phyloP scores from a whole-genome alignment of 805 yeast genomes.

The Sugiyamaella floridensis region DNA sequence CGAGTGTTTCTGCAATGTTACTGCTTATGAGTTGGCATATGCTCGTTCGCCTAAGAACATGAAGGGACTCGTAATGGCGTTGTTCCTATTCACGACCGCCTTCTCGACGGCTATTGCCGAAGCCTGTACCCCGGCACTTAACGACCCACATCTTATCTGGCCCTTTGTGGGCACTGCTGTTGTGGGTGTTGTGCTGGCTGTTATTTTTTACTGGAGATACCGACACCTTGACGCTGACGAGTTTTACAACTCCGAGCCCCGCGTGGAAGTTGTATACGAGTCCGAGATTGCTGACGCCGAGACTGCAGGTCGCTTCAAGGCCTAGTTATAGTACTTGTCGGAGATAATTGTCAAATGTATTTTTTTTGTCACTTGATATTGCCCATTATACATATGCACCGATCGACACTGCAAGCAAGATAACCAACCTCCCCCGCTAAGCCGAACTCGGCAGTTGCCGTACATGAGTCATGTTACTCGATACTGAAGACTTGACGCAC shows the following conservation, averaged over 20 bases:
- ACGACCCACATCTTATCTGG: conserved; percentile 39
- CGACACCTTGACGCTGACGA: conserved; percentile 7
- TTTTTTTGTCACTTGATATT: too few species aligned
- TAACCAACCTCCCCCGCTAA: not conserved
- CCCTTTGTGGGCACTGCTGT: conserved; percentile 37
- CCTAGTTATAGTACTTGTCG: too few species aligned
- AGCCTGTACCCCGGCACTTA: conserved; percentile 36
- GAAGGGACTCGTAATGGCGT: conserved; percentile 46
- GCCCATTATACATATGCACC: too few species aligned
- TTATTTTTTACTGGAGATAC: conserved; percentile 4
- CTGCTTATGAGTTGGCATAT: conserved; percentile 50
- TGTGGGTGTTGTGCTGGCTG: conserved; percentile 34
- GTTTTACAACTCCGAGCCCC: conserved; percentile 3
- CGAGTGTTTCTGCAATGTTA: conserved; percentile 46
- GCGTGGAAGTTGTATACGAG: not conserved
- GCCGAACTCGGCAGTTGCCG: not conserved
- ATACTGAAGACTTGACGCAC: too few species aligned
- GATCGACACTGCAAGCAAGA: not conserved
- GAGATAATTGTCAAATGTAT: too few species aligned
- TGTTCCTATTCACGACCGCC: conserved; percentile 35
- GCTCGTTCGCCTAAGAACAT: conserved; percentile 44
- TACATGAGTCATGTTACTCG: not conserved
- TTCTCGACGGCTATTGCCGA: conserved; percentile 43
- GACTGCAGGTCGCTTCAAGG: too few species aligned
- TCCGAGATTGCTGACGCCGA: not conserved